phyloP scores from a whole-genome alignment of 2,329 filamentous ascomycete genomes.

The Lasiodiplodia theobromae region DNA sequence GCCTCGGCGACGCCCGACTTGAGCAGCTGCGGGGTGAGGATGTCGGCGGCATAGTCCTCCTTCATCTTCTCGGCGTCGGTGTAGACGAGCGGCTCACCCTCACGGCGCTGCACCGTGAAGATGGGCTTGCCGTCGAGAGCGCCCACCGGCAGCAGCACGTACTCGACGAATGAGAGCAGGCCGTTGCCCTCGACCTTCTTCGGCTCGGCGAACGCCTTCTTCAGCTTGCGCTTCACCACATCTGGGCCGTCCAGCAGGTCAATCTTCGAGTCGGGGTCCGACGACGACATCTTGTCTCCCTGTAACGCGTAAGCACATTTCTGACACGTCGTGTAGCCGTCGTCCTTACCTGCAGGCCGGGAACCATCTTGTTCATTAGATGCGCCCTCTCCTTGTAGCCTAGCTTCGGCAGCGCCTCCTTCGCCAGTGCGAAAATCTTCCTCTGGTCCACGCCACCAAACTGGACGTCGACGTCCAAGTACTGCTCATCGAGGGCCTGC shows the following conservation, averaged over 20 bases:
- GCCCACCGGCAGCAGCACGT: slow-evolving; percentile 80
- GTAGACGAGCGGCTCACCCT: slow-evolving; percentile 82
- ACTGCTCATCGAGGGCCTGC: slow-evolving; percentile 84
- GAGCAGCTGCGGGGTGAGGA: slow-evolving; percentile 83
- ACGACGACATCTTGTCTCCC: slow-evolving; percentile 80
- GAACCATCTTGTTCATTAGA: slow-evolving; percentile 87
- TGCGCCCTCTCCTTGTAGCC: slow-evolving; percentile 80
- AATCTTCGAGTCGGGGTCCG: slow-evolving; percentile 82
- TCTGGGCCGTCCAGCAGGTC: slow-evolving; percentile 86
- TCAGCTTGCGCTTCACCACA: slow-evolving; percentile 68
- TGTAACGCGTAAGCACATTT: slow-evolving; percentile 61
- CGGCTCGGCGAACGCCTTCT: slow-evolving; percentile 82
- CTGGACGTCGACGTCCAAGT: slow-evolving; percentile 86
- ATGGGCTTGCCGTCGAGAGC: slow-evolving; percentile 64
- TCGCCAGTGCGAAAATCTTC: slow-evolving; percentile 86
- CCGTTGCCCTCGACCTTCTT: slow-evolving; percentile 84
- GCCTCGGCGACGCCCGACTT: slow-evolving; percentile 83
- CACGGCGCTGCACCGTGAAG: slow-evolving; percentile 72
- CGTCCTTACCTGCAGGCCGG: slow-evolving; percentile 84
- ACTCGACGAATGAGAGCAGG: slow-evolving; percentile 84
- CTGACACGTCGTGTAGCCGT: slow-evolving; percentile 48
- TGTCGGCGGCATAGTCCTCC: slow-evolving; percentile 80
- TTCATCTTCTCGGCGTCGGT: slow-evolving; percentile 76
- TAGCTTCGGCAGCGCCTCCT: slow-evolving; percentile 83
- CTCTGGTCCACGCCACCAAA: slow-evolving; percentile 82